These are phyloP conservation scores for Nicotiana noctiflora DNA, from an alignment of 257 asterid species.

Conservation along the genomic window DNA sequence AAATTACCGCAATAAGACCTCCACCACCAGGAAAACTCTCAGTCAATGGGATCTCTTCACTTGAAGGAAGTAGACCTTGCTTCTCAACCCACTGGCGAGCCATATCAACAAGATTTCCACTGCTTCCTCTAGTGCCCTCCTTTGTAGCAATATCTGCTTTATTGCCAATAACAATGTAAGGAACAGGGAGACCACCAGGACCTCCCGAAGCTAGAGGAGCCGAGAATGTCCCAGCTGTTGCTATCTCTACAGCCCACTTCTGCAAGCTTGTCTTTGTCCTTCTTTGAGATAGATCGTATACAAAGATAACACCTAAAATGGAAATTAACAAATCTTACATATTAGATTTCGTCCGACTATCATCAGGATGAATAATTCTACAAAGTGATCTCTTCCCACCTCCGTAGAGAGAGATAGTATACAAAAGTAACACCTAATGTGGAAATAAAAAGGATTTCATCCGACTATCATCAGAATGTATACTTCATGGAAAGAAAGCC, in stretches of 20 bases:
- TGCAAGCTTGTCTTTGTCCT: slow-evolving; percentile 82
- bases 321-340: neutral
- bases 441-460: neutral
- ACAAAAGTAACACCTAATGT: neutral
- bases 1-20: slow-evolving; percentile 83
- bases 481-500: neutral
- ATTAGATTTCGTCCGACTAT: neutral
- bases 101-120: slow-evolving; percentile 93
- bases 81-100: slow-evolving; percentile 99
- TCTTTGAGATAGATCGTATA: slow-evolving; percentile 93
- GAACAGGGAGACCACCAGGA: slow-evolving; percentile 97
- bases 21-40: slow-evolving; percentile 85
- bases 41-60: slow-evolving; percentile 79
- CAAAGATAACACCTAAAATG: slow-evolving; percentile 74
- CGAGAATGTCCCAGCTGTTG: slow-evolving; percentile 80
- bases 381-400: neutral
- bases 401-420: neutral
- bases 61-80: slow-evolving; percentile 87
- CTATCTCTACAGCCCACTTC: slow-evolving; percentile 93
- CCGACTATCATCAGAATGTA: neutral
- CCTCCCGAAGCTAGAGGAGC: slow-evolving; percentile 94
- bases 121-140: slow-evolving; percentile 63
- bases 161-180: slow-evolving; percentile 82
- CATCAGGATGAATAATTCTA: neutral
- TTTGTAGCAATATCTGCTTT: slow-evolving; percentile 51